Evolutionary conservation across 768 basidiomycete species (phyloP).

Genomic region (Suillus brevipes): DNA sequence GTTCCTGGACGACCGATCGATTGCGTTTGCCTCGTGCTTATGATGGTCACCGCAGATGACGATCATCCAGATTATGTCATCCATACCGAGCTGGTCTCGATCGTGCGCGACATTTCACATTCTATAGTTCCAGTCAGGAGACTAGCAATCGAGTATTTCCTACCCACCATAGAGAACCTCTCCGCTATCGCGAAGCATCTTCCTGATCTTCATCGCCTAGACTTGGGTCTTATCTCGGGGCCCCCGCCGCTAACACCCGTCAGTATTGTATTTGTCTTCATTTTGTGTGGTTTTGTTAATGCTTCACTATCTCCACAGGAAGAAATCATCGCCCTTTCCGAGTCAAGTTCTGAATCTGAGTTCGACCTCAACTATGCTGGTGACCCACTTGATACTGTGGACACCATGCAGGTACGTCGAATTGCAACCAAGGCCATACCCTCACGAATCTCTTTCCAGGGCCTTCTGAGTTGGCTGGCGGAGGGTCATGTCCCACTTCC

Average conservation of each 20-base stretch:
- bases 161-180: not conserved
- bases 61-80: not conserved
- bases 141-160: not conserved
- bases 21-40: not conserved
- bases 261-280: not conserved
- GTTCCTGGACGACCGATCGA: constrained; percentile 3
- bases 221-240: not conserved
- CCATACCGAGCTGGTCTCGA: not conserved
- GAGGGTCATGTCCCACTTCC: constrained; percentile 1
- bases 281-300: not conserved
- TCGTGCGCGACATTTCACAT: not conserved
- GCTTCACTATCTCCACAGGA: not conserved
- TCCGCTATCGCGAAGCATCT: not conserved
- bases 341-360: not conserved
- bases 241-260: not conserved
- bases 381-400: not conserved
- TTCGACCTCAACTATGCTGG: no score
- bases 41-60: not conserved
- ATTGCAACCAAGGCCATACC: not conserved
- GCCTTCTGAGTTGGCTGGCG: not conserved
- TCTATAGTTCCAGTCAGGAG: not conserved
- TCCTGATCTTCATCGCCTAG: not conserved
- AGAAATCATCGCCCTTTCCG: not conserved
- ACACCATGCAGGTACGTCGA: not conserved
- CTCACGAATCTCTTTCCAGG: not conserved